phyloP scores from a whole-genome alignment of 129 eudicot genomes.

The Centaurea solstitialis region DNA sequence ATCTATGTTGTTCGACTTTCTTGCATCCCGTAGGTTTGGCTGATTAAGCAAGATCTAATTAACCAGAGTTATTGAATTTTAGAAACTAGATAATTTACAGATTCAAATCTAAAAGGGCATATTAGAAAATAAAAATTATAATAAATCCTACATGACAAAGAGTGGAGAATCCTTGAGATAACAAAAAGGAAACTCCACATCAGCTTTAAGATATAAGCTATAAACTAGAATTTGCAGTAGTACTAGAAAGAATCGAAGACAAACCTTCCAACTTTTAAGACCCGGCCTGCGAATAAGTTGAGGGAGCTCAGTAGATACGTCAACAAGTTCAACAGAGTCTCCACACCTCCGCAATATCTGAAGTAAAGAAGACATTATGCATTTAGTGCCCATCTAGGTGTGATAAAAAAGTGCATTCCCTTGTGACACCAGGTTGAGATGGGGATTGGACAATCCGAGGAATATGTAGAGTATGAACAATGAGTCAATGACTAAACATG shows the following conservation, averaged over 20 bases:
- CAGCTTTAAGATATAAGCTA: background rate
- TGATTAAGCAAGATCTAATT: background rate
- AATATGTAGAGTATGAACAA: background rate
- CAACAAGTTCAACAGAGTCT: constrained; percentile 83
- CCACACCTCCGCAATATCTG: constrained; percentile 88
- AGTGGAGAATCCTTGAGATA: background rate
- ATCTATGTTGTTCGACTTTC: background rate
- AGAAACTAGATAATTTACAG: background rate
- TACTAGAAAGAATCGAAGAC: constrained; percentile 5
- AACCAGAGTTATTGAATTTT: background rate
- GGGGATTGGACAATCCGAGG: background rate
- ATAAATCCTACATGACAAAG: background rate
- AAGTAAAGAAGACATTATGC: constrained; percentile 13
- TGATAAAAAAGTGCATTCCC: background rate
- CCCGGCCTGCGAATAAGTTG: constrained; percentile 94
- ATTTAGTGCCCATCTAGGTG: background rate
- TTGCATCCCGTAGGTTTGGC: background rate
- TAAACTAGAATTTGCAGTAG: background rate
- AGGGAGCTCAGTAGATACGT: constrained; percentile 87
- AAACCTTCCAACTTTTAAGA: constrained; percentile 93
- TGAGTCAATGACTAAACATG: background rate
- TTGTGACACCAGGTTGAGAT: too few relatives aligned
- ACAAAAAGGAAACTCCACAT: background rate
- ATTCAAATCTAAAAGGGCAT: background rate
- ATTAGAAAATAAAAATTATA: background rate